A percentile compares a stretch with the other conserved stretches of the same genome.
These are phyloP conservation scores for Kalanchoe fedtschenkoi DNA, from an alignment of 164 flowering plant genomes.

Conservation along the genomic window DNA sequence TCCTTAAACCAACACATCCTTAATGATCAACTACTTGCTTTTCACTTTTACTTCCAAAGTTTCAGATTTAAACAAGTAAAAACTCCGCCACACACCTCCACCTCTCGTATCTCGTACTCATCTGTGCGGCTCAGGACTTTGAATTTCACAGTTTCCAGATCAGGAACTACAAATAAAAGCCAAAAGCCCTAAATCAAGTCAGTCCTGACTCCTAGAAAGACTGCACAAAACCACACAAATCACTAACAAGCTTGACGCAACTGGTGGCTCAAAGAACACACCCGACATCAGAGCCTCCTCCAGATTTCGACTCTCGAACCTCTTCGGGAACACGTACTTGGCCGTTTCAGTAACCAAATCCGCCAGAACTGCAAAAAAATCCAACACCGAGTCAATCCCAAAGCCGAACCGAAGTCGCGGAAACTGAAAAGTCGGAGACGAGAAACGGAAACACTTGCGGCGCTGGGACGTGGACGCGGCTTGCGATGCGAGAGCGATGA, in stretches of 20 bases:
- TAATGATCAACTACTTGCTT: too few relatives aligned
- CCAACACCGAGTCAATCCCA: background rate
- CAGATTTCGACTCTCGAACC: conserved; percentile 57
- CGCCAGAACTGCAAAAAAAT: conserved; percentile 40
- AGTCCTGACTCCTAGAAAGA: background rate
- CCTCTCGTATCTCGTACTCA: conserved; percentile 72
- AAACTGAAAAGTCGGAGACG: background rate
- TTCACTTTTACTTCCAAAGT: background rate
- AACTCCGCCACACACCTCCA: conserved; percentile 46
- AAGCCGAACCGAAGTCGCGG: background rate
- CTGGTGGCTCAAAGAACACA: conserved; percentile 10
- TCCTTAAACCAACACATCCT: too few relatives aligned
- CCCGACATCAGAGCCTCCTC: conserved; percentile 95
- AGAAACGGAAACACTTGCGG: conserved; percentile 3
- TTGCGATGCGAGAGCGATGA: conserved; percentile 2
- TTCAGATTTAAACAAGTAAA: background rate
- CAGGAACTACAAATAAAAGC: conserved; percentile 46
- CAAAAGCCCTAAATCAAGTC: background rate
- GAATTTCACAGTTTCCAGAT: conserved; percentile 74
- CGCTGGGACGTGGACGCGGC: conserved; percentile 3
- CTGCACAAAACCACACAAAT: background rate
- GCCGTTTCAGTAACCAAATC: conserved; percentile 58
- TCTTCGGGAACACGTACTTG: conserved; percentile 57
- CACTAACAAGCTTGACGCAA: too few relatives aligned
- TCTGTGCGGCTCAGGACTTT: conserved; percentile 48